Conservation (phyloP, 768 basidiomycete genomes). For the Candolleomyces eurysporus region DNA sequence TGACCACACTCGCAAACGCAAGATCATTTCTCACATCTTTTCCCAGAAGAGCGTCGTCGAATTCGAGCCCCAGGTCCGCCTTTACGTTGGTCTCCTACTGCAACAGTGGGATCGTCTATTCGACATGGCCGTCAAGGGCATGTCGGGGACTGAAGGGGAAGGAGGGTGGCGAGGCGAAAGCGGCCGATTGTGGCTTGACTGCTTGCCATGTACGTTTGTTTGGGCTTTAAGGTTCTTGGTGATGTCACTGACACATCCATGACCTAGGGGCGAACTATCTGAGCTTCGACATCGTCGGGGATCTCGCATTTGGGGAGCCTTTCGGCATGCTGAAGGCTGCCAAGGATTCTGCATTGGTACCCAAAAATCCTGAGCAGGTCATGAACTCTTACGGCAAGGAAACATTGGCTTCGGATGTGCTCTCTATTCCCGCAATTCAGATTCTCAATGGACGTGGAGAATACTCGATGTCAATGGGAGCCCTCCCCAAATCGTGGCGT, state of each 20-base stretch:
- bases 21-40: conserved; percentile 85
- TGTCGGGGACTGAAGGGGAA: conserved; percentile 58
- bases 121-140: conserved; percentile 52
- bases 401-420: conserved; percentile 38
- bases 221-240: neutral
- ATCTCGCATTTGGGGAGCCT: conserved; percentile 82
- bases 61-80: conserved; percentile 77
- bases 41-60: conserved; percentile 82
- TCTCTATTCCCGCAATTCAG: conserved; percentile 73
- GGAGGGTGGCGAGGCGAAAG: conserved; percentile 60
- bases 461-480: conserved; percentile 81
- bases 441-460: conserved; percentile 89
- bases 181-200: conserved; percentile 72
- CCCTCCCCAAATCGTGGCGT: conserved; percentile 69
- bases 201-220: conserved; percentile 59
- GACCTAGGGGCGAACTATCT: conserved; percentile 51
- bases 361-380: conserved; percentile 50
- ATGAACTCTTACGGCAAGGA: conserved; percentile 56
- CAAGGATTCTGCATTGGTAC: conserved; percentile 70
- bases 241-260: conserved; percentile 9
- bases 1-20: conserved; percentile 87
- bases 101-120: conserved; percentile 75
- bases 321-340: conserved; percentile 85
- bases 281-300: conserved; percentile 74
- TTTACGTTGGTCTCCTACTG: conserved; percentile 58